Evolutionary conservation across 768 basidiomycete species (phyloP), one percentile per base, ranked within the genome.

Genomic region (Mycena pura): DNA sequence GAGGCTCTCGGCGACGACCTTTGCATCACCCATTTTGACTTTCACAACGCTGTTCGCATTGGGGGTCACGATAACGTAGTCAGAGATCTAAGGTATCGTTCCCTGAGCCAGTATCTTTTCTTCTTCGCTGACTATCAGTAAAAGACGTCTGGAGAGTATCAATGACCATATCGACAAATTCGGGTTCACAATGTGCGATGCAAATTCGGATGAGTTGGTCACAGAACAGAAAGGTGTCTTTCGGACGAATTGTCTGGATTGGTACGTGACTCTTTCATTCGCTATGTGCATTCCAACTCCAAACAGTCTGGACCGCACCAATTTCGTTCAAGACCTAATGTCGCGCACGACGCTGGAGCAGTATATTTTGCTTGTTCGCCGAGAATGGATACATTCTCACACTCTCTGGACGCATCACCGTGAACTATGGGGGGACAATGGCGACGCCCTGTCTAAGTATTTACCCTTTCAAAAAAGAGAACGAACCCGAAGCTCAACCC

Each of bases 401-500:
- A 76, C 83, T 8, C 78, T 99, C 10, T 98, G 95, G 93, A 81
- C 85, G 0, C 81, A 92, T 44, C 96, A 99, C 74, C 87, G 96
- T 21, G 92, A 96, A 71, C 78, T 99, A 5, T 99, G 96, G 96
- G 97, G 97, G 1, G 96, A 96, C 78, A 96, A 95, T 69, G 95
- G 95, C 13, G 95, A 97, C 72, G 92, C 93, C 0, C 73, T 99
- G 36, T 95, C 93, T 17, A n/a, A n/a, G n/a, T n/a, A n/a, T n/a
- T n/a, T n/a, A n/a, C n/a, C n/a, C n/a, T n/a, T n/a, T n/a, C n/a
- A n/a, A n/a, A n/a, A n/a, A n/a, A n/a, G n/a, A n/a, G n/a, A n/a
- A n/a, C n/a, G n/a, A n/a, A n/a, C n/a, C n/a, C n/a, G n/a, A n/a
- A n/a, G n/a, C n/a, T n/a, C n/a, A n/a, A n/a, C n/a, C n/a, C n/a